Conservation (phyloP, 2,329 filamentous ascomycete species). For the Emergomyces pasteurianus region DNA sequence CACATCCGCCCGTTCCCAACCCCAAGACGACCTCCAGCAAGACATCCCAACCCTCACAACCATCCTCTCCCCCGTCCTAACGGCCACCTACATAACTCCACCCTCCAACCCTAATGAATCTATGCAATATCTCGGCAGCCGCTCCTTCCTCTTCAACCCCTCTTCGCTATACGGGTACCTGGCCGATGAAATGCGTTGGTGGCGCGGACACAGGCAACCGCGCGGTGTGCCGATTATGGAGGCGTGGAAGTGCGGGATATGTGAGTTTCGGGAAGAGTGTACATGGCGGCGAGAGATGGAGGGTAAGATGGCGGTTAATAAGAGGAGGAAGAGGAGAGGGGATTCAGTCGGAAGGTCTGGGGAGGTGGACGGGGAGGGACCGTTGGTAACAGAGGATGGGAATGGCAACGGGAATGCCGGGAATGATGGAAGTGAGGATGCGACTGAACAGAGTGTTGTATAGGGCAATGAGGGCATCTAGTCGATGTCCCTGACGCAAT, state of each 20-base stretch:
- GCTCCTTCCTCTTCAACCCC: constrained; percentile 55
- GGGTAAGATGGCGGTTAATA: constrained; percentile 38
- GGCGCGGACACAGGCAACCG: constrained; percentile 62
- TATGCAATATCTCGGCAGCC: constrained; percentile 38
- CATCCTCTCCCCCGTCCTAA: constrained; percentile 33
- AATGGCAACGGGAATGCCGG: neutral
- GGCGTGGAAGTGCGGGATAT: constrained; percentile 75
- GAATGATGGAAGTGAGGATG: neutral
- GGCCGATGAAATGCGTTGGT: constrained; percentile 65
- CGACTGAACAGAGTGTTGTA: neutral
- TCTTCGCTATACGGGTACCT: constrained; percentile 55
- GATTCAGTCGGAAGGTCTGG: neutral
- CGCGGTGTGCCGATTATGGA: constrained; percentile 71
- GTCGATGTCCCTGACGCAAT: neutral
- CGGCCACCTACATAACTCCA: constrained; percentile 32
- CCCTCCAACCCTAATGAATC: constrained; percentile 13
- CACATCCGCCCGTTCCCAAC: constrained; percentile 17
- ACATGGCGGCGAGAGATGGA: constrained; percentile 64
- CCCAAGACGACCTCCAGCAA: constrained; percentile 25
- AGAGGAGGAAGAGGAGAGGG: constrained; percentile 15
- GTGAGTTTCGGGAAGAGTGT: constrained; percentile 71
- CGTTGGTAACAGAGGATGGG: neutral
- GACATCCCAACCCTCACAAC: constrained; percentile 7
- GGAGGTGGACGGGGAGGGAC: neutral
- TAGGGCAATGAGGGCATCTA: neutral